These are phyloP conservation scores for Trichoderma orchidacearum DNA, from an alignment of 495 filamentous ascomycete genomes.

Conservation along the genomic window DNA sequence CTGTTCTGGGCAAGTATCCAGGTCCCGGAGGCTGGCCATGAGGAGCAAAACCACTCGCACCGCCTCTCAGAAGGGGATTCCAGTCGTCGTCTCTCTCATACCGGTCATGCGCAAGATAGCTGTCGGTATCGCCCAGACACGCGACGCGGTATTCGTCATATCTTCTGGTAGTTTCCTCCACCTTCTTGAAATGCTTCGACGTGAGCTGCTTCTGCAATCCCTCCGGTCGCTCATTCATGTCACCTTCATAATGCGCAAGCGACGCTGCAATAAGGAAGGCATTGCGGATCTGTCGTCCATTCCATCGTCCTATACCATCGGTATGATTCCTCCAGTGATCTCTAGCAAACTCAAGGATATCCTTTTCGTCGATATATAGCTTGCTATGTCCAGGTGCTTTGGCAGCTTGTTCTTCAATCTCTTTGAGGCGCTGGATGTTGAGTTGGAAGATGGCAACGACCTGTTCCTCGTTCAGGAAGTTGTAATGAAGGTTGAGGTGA, in stretches of 20 bases:
- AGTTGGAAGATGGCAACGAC: conserved; percentile 66
- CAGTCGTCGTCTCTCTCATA: not conserved
- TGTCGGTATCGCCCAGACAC: not conserved
- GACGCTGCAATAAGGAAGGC: conserved; percentile 48
- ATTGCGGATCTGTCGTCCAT: conserved; percentile 44
- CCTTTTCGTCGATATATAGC: conserved; percentile 3
- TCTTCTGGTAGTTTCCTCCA: not conserved
- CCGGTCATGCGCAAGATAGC: not conserved
- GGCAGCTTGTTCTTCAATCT: conserved; percentile 23
- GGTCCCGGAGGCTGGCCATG: not conserved
- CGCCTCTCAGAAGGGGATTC: not conserved
- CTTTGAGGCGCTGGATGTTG: conserved; percentile 48
- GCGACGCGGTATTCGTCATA: not conserved
- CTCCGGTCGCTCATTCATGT: not conserved
- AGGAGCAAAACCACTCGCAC: not conserved
- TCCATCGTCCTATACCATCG: conserved; percentile 21
- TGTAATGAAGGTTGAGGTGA: conserved; percentile 41
- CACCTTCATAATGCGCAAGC: conserved; percentile 52
- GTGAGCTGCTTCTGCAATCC: conserved; percentile 3
- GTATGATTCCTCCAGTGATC: not conserved
- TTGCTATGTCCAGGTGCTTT: not conserved
- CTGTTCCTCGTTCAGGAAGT: conserved; percentile 51
- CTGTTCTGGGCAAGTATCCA: not conserved
- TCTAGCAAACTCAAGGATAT: conserved; percentile 8
- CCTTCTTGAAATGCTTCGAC: conserved; percentile 7